Base-by-base conservation (phyloP, 129 eudicot species). In the Artemisia annua region DNA sequence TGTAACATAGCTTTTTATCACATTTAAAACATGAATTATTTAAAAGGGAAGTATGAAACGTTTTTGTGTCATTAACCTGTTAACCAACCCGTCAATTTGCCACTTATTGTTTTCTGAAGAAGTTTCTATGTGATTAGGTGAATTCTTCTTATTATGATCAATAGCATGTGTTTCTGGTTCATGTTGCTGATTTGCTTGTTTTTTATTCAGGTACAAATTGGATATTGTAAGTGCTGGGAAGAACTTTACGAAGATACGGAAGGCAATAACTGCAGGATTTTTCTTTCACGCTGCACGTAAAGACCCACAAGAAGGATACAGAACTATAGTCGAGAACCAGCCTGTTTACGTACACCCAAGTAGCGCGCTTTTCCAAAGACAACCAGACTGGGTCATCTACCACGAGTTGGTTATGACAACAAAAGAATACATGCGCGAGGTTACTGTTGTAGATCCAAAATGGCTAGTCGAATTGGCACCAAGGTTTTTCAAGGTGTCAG, bases 401-500 rank as follows among this genome's bases (percentile, higher is more conserved):
- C 83, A 84, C 24, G 92, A 87, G 68, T 48, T 87, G 3, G 85
- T 87, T n/a, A 60, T 78, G 87, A 87, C 92, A 9, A 84, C 85
- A 2, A 84, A 76, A n/a, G 87, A 84, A 65, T 84, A 84, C 43
- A 87, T 87, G 92, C 74, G 87, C 12, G 79, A 84, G 62, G 85
- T 78, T 7, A 72, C 74, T 13, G 85, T 75, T 50, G 48, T 87
- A 14, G 77, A 87, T 48, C 87, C 89, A 17, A 85, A 84, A 26
- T 84, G 92, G 89, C 73, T 87, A 14, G 80, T 81, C 2, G 85
- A 84, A 72, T 66, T 82, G 2, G 89, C 92, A 22, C 92, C 92
- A 1, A 85, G 97, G 22, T 89, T 92, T 80, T 92, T 89, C 70
- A 92, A 89, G 77, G 87, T 83, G 17, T 73, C 95, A 15, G 96